Base-by-base conservation (phyloP, 192 early-diverging fungal species). In the Thamnidium elegans region DNA sequence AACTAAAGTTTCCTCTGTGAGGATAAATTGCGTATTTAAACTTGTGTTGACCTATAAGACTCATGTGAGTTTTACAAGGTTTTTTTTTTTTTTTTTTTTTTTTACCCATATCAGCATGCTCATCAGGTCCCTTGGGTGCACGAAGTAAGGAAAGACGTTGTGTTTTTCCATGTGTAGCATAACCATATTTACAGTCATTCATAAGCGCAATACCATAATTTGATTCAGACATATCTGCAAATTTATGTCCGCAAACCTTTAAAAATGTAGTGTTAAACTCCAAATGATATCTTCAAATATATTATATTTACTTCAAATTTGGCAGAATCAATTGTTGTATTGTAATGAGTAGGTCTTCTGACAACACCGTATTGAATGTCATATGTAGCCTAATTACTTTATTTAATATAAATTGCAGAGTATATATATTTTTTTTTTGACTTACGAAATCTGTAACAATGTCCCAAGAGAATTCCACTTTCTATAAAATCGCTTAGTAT, bases 161-260 rank as follows among this genome's bases (percentile, higher is more conserved):
- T 1, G 86, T 80, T 63, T 91, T 92, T 13, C 77, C 90, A 62
- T 93, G 86, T 19, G 88, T 90, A 1, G 94, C 83, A 72, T 92
- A 94, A 13, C 97, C 97, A 75, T 95, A 99, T 70, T 99, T 99
- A 86, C 92, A 88, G 74, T 99, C 94, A 68, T 96, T 98, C 60
- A 98, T 69, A 55, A 99, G 72, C 1, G 96, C 91, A 10, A 97
- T 90, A 43, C 97, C 97, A 70, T 93, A 98, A 1, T 95, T 95
- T 52, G 83, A 89, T 63, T 99, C 96, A 1, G 93, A 95, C 20
- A 94, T 79, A 66, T 99, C 97, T 13, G 89, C 96, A 81, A 92
- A 99, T 67, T 95, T 94, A 79, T 99, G 97, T 0, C 87, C 96
- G 70, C 96, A 98, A 3, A 99, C 96, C 80, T 98, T 17, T 26